These are phyloP conservation scores for Sindora glabra DNA, from an alignment of 306 rosid species.

Conservation along the genomic window DNA sequence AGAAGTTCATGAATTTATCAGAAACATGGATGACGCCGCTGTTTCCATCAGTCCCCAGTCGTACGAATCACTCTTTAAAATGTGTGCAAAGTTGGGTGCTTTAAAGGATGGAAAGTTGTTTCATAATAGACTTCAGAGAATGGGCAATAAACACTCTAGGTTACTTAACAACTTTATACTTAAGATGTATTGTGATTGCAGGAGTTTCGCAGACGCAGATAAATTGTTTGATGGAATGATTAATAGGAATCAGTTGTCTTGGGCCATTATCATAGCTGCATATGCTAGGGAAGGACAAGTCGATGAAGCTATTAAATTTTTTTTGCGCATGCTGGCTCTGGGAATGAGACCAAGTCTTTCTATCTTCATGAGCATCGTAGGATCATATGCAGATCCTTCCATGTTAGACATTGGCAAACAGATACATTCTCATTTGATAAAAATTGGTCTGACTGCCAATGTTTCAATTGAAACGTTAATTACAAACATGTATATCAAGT, in stretches of 20 bases:
- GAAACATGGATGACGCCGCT: slow-evolving; percentile 31
- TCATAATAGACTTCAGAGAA: slow-evolving; percentile 28
- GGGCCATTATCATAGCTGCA: slow-evolving; percentile 36
- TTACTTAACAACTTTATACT: slow-evolving; percentile 36
- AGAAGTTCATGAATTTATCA: slow-evolving; percentile 42
- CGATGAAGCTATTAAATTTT: slow-evolving; percentile 29
- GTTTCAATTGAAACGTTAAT: slow-evolving; percentile 27
- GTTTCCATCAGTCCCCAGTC: slow-evolving; percentile 32
- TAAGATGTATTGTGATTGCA: slow-evolving; percentile 45
- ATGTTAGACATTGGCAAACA: slow-evolving; percentile 34
- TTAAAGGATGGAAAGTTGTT: slow-evolving; percentile 31
- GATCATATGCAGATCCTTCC: slow-evolving; percentile 25
- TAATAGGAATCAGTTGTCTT: slow-evolving; percentile 31
- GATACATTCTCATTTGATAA: slow-evolving; percentile 43
- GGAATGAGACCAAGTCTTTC: slow-evolving; percentile 33
- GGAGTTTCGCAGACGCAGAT: slow-evolving; percentile 36
- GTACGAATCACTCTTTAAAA: slow-evolving; percentile 34
- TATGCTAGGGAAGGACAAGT: slow-evolving; percentile 32
- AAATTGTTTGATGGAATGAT: slow-evolving; percentile 43
- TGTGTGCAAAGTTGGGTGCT: slow-evolving; percentile 34
- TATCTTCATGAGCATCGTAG: slow-evolving; percentile 31
- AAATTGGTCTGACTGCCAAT: slow-evolving; percentile 24
- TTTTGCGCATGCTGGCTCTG: slow-evolving; percentile 27
- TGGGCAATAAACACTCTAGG: slow-evolving; percentile 17
- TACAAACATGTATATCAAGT: slow-evolving; percentile 51